Evolutionary conservation across 768 basidiomycete species (phyloP), one percentile per base, ranked within the genome.

Genomic region (Boletus reticuloceps): DNA sequence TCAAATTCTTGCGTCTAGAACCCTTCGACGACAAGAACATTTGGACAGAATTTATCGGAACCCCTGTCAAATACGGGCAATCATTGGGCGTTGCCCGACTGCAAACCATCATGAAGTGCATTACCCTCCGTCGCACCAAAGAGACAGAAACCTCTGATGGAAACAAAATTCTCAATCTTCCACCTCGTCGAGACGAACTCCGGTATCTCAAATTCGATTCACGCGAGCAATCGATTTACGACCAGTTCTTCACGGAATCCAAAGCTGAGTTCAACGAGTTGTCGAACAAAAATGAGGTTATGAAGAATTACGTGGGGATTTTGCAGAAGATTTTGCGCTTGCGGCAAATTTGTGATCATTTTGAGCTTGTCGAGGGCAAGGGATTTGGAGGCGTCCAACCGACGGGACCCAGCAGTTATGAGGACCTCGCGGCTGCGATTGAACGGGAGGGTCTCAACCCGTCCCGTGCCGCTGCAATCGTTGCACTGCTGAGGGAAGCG

Each of bases 281-380:
- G 60, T 84, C 89, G 31, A 79, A 85, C 71, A 91, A 89, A 72
- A 93, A 95, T 64, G 89, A 94, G 69, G 88, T 97, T 50, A 91
- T 95, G 88, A 97, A 97, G 82, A 98, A 97, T 68, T 97, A 96
- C 67, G 97, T 97, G 61, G 93, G 94, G 51, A 96, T 99, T 64
- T 73, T 99, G 61, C 96, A 98, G 73, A 94, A 95, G 78, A 91
- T 98, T 54, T 78, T 99, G 50, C 91, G 95, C 22, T 80, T 99
- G 44, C 89, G 97, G 51, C 96, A 98, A 76, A 98, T 98, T 47
- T 99, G 97, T 72, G 94, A 98, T 68, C 96, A 99, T 72, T 91
- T 82, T 63, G 92, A 93, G 64, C 80, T 98, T 36, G 89, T 98
- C 5, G 81, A 88, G 64, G 85, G 85, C 41, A 88, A 90, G 64